Evolutionary conservation across 495 filamentous ascomycete genomes (phyloP), one percentile per base, ranked within the genome.

Genomic region (Cercophora sp.): DNA sequence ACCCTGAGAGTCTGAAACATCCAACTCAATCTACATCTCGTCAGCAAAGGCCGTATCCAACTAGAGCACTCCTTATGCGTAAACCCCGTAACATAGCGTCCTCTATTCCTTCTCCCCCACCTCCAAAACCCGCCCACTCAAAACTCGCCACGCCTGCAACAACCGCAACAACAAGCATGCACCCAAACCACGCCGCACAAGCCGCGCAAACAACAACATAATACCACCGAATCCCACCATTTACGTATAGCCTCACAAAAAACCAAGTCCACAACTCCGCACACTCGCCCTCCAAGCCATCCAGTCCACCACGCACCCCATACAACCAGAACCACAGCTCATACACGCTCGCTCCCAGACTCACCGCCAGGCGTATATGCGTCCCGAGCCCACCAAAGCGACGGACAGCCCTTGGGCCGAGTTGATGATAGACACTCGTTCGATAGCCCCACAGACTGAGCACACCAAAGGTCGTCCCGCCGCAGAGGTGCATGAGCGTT

Each of bases 241-340:
- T 46, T 13, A 56, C 62, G 24, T 29, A 47, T 29, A 56, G 9
- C 48, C 52, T 65, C 29, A 51, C 48, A 39, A 65, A 65, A 51
- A 65, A 59, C 48, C 57, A 65, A 29, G 62, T 65, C 51, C 51
- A 65, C 19, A 62, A 23, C 13, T 22, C 25, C 5, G n/a, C 11
- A 45, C 62, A 65, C 42, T 57, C 51, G 47, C 13, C 56, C 56
- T 18, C 47, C 15, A 2, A 31, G 3, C 1, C 40, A 25, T 24
- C 18, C 8, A 56, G 54, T 23, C 31, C 29, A 11, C 37, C 42
- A 18, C 32, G 19, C 15, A 60, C 50, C 23, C 58, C 58, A 35
- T 52, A 43, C 46, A 57, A 27, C 62, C 62, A 65, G 53, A 65
- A 65, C 62, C 62, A 65, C 19, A 58, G 16, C 0, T 59, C 62